Conservation (phyloP, 2,329 filamentous ascomycete genomes). For the Trematosphaeria pertusa region DNA sequence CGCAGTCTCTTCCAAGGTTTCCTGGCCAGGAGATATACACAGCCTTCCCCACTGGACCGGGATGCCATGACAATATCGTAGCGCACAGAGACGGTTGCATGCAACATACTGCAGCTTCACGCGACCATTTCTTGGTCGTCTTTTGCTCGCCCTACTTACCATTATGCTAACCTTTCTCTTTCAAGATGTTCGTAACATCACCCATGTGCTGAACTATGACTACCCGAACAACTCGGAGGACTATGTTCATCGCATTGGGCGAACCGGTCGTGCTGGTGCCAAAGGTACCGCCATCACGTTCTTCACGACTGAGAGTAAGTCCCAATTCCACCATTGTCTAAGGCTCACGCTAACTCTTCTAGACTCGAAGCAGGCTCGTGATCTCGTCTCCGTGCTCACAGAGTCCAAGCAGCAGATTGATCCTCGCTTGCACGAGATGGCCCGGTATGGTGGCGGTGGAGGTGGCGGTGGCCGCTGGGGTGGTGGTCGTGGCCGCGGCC, state of each 20-base stretch:
- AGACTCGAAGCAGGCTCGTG: slow-evolving; percentile 77
- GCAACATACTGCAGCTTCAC: slow-evolving; percentile 62
- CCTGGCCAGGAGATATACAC: slow-evolving; percentile 67
- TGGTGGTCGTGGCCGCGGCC: slow-evolving; percentile 70
- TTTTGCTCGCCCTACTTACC: slow-evolving; percentile 53
- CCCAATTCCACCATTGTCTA: not conserved
- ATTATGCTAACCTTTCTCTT: slow-evolving; percentile 79
- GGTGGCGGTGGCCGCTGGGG: slow-evolving; percentile 74
- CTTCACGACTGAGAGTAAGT: slow-evolving; percentile 99
- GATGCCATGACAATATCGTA: slow-evolving; percentile 54
- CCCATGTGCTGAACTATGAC: slow-evolving; percentile 99
- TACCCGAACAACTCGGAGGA: slow-evolving; percentile 91
- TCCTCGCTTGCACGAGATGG: slow-evolving; percentile 94
- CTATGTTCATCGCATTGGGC: slow-evolving; percentile 73
- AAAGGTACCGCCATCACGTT: slow-evolving; percentile 97
- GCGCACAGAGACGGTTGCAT: slow-evolving; percentile 65
- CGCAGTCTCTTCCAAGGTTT: slow-evolving; percentile 71
- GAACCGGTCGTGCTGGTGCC: slow-evolving; percentile 77
- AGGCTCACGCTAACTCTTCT: slow-evolving; percentile 36
- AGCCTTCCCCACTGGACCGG: slow-evolving; percentile 55
- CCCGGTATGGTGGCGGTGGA: slow-evolving; percentile 85
- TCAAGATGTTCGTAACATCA: slow-evolving; percentile 99
- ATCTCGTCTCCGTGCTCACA: slow-evolving; percentile 88
- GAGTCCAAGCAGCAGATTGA: slow-evolving; percentile 99
- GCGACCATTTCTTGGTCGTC: slow-evolving; percentile 64